Evolutionary conservation across 202 grass and related monocot species (phyloP).

Genomic region (Thinopyrum obtusiflorum): DNA sequence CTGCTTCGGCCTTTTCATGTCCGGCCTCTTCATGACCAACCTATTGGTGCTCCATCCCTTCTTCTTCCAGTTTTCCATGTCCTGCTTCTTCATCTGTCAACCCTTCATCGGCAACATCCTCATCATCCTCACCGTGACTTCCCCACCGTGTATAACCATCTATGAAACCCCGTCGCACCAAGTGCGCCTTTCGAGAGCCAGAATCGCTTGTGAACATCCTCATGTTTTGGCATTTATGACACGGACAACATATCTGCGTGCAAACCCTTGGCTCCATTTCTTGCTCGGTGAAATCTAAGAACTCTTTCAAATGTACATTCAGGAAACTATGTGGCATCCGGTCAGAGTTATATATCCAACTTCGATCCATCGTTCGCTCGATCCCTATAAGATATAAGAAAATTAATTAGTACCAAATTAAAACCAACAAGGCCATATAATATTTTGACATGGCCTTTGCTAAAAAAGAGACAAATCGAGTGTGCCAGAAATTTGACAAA

Average conservation of each 20-base stretch:
- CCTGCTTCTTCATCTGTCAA: background rate
- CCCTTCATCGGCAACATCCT: background rate
- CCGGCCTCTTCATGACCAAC: background rate
- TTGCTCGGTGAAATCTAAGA: background rate
- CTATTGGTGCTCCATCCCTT: background rate
- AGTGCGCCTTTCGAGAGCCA: background rate
- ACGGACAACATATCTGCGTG: background rate
- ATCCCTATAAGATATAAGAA: too few relatives aligned
- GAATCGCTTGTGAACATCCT: background rate
- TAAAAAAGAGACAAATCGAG: too few relatives aligned
- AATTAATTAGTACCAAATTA: background rate
- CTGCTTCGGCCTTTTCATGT: background rate
- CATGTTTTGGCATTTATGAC: background rate
- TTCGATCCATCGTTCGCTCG: too few relatives aligned
- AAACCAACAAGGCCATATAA: too few relatives aligned
- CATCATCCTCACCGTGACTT: background rate
- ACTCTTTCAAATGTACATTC: background rate
- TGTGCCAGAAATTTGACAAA: too few relatives aligned
- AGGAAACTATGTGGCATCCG: background rate
- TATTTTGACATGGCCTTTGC: too few relatives aligned
- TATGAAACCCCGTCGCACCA: background rate
- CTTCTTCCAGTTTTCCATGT: background rate
- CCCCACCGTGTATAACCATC: background rate
- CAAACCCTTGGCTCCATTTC: background rate
- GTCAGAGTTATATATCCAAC: background rate